Conservation (phyloP, 306 rosid genomes). For the Mimosa pudica region DNA sequence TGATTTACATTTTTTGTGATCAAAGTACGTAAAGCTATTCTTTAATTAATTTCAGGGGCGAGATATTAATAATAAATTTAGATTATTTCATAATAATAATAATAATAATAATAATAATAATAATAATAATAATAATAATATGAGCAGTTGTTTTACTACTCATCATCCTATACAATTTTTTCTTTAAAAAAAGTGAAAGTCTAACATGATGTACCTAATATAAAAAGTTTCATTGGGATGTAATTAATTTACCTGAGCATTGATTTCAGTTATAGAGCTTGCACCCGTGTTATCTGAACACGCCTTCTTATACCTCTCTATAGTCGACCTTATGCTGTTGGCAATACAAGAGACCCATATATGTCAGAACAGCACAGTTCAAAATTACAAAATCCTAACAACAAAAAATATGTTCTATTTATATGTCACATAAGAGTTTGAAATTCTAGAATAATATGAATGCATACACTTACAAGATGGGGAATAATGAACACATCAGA, state of each 20-base stretch:
- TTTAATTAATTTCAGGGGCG: background rate
- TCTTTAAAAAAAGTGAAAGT: background rate
- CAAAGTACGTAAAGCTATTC: background rate
- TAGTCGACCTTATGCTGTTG: conserved; percentile 71
- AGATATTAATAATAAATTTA: background rate
- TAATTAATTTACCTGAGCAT: conserved; percentile 72
- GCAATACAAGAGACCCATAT: background rate
- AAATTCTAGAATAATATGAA: background rate
- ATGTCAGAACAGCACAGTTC: background rate
- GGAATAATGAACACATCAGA: too few species aligned
- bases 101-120: too few species aligned
- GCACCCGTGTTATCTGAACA: conserved; percentile 70
- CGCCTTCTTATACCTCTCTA: conserved; percentile 91
- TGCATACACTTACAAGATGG: background rate
- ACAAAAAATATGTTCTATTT: background rate
- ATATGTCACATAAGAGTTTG: background rate
- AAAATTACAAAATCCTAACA: background rate
- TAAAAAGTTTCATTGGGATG: background rate
- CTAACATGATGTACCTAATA: background rate
- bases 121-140: too few species aligned
- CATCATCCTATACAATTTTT: background rate
- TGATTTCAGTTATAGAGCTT: conserved; percentile 70
- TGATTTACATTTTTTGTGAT: background rate
- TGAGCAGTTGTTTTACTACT: background rate
- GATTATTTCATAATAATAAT: background rate